Evolutionary conservation across 805 yeast genomes (phyloP).

Genomic region (Phaffomyces thermotolerans): DNA sequence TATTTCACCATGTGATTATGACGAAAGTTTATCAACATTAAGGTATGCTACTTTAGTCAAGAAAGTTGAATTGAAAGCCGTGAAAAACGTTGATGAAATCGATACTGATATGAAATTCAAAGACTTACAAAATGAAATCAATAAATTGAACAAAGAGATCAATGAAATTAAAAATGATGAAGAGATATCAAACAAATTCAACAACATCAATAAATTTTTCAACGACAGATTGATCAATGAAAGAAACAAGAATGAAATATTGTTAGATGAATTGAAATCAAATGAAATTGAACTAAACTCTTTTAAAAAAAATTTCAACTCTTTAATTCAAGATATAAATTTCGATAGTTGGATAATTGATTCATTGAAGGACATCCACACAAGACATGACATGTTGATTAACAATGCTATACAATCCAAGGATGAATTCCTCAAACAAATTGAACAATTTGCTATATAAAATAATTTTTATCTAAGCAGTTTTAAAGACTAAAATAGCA

Average conservation of each 20-base stretch:
- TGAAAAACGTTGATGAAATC: slow-evolving; percentile 29
- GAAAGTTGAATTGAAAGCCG: slow-evolving; percentile 56
- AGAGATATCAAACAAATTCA: slow-evolving; percentile 10
- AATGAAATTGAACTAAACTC: not conserved
- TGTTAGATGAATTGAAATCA: slow-evolving; percentile 8
- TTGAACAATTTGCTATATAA: slow-evolving; percentile 1
- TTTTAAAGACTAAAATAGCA: slow-evolving; percentile 65
- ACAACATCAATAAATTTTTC: slow-evolving; percentile 20
- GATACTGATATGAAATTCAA: slow-evolving; percentile 11
- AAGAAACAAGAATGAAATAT: slow-evolving; percentile 19
- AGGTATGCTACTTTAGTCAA: slow-evolving; percentile 76
- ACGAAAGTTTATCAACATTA: slow-evolving; percentile 68
- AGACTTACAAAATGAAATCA: slow-evolving; percentile 17
- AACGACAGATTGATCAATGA: slow-evolving; percentile 24
- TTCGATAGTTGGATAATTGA: slow-evolving; percentile 1
- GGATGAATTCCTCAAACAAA: slow-evolving; percentile 1
- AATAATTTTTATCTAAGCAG: too few relatives aligned
- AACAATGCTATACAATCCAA: not conserved
- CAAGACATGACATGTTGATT: not conserved
- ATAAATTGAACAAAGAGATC: slow-evolving; percentile 12
- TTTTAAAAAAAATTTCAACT: slow-evolving; percentile 4
- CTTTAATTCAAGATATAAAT: slow-evolving; percentile 6
- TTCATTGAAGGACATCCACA: not conserved
- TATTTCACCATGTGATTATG: slow-evolving; percentile 71
- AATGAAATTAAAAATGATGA: slow-evolving; percentile 18